These are phyloP conservation scores for Garcia nutans DNA, from an alignment of 345 rosid species.

Conservation along the genomic window DNA sequence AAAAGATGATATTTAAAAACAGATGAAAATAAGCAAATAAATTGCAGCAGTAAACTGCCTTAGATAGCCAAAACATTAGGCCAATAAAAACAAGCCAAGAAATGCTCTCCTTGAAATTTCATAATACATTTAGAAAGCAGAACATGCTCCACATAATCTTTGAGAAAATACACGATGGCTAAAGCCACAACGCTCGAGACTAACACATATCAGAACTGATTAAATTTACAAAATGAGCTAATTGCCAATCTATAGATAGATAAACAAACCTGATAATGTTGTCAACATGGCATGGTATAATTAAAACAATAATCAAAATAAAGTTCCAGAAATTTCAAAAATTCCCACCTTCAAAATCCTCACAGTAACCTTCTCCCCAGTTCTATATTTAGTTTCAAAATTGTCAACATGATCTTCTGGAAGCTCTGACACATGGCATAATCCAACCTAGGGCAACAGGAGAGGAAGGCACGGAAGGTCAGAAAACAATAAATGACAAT, in stretches of 20 bases:
- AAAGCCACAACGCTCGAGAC: too few species aligned
- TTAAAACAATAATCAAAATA: not conserved
- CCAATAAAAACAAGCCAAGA: not conserved
- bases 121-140: too few species aligned
- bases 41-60: not conserved
- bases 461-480: not conserved
- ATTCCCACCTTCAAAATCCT: conserved; percentile 76
- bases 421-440: conserved; percentile 83
- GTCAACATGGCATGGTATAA: not conserved
- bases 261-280: not conserved
- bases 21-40: conserved; percentile 7
- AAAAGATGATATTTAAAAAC: conserved; percentile 16
- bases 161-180: too few species aligned
- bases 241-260: not conserved
- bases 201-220: not conserved
- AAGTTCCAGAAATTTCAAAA: not conserved
- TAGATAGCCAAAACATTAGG: not conserved
- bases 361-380: conserved; percentile 73
- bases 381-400: conserved; percentile 53
- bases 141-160: not conserved
- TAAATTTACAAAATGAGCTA: not conserved
- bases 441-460: conserved; percentile 65
- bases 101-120: not conserved
- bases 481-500: conserved; percentile 1
- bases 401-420: conserved; percentile 60